phyloP scores from a whole-genome alignment of 805 yeast genomes.

The Nakazawaea molendinolei region DNA sequence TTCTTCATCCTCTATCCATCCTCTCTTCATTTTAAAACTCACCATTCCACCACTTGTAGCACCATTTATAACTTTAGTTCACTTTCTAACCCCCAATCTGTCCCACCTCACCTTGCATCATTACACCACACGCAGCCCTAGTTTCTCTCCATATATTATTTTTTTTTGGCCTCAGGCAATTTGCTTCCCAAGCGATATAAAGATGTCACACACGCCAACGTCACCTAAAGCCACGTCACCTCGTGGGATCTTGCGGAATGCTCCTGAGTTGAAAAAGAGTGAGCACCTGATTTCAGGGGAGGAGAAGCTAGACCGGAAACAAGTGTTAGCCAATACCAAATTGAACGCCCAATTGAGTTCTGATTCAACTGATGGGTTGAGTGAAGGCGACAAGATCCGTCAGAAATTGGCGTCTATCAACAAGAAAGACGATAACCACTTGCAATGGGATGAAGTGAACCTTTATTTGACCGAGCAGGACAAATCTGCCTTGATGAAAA shows the following conservation, averaged over 20 bases:
- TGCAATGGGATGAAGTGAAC: constrained; percentile 84
- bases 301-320: constrained; percentile 40
- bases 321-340: constrained; percentile 75
- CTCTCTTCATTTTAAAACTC: no score
- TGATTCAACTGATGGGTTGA: constrained; percentile 17
- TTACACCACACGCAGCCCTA: no score
- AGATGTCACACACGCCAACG: constrained; percentile 11
- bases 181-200: neutral
- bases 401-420: constrained; percentile 35
- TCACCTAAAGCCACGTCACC: constrained; percentile 15
- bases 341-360: constrained; percentile 53
- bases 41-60: no score
- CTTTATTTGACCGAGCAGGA: constrained; percentile 68
- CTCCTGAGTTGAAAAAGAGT: constrained; percentile 15
- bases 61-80: no score
- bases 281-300: constrained; percentile 10
- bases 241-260: constrained; percentile 28
- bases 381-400: constrained; percentile 40
- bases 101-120: no score
- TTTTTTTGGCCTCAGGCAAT: no score
- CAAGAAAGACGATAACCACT: constrained; percentile 31
- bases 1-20: no score
- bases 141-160: no score
- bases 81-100: no score
- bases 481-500: constrained; percentile 67